Conservation (phyloP, 495 filamentous ascomycete genomes). For the Talaromyces nanjingensis region DNA sequence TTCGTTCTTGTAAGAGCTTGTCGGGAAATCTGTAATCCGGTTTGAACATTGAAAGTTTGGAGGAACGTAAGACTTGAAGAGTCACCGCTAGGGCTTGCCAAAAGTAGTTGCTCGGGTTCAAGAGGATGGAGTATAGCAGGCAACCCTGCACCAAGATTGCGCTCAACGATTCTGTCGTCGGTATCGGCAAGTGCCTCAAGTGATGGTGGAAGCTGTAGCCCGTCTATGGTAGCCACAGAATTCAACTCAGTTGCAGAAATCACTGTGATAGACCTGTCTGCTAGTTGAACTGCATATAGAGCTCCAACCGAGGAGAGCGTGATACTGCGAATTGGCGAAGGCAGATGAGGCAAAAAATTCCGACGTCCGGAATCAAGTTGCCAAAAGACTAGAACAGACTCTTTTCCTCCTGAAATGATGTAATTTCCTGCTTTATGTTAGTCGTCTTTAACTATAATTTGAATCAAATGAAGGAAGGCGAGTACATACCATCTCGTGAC, state of each 20-base stretch:
- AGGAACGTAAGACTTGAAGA: slow-evolving; percentile 46
- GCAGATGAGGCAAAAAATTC: slow-evolving; percentile 81
- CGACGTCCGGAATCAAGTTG: slow-evolving; percentile 79
- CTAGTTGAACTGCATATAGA: slow-evolving; percentile 73
- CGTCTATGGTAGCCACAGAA: slow-evolving; percentile 72
- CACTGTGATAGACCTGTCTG: slow-evolving; percentile 84
- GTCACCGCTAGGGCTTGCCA: slow-evolving; percentile 50
- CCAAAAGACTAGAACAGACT: slow-evolving; percentile 91
- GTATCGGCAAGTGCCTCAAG: not conserved
- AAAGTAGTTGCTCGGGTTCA: slow-evolving; percentile 49
- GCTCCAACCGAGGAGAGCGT: slow-evolving; percentile 71
- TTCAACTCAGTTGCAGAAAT: slow-evolving; percentile 81
- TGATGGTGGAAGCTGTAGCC: slow-evolving; percentile 57
- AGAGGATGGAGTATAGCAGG: slow-evolving; percentile 49
- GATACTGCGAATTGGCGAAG: slow-evolving; percentile 72
- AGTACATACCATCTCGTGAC: slow-evolving; percentile 74
- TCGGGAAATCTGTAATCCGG: slow-evolving; percentile 64
- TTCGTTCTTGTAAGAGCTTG: slow-evolving; percentile 88
- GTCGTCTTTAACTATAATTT: slow-evolving; percentile 7
- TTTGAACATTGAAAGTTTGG: slow-evolving; percentile 77
- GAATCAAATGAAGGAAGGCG: not conserved
- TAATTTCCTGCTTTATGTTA: slow-evolving; percentile 69
- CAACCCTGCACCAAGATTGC: not conserved
- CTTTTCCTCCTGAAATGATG: slow-evolving; percentile 82
- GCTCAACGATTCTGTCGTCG: not conserved